Evolutionary conservation across 23 red algal genomes (phyloP), one percentile per base, ranked within the genome.

Genomic region (Gracilaria domingensis): DNA sequence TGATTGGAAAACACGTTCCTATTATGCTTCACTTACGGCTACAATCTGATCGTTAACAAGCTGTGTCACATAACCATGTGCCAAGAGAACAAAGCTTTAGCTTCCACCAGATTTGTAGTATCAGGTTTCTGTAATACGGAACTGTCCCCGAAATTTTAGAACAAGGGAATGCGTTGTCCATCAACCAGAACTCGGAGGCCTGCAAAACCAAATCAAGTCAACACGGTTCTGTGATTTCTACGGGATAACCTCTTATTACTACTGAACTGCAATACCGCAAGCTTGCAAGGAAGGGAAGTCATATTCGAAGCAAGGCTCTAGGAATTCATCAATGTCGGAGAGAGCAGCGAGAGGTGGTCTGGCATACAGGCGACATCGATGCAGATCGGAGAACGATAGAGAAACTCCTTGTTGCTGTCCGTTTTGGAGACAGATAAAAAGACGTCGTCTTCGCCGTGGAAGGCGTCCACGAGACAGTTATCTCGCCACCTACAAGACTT

Each of bases 401-500:
- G 72, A 77, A 77, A 0, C 38, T 6, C 23, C 36, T 4, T 33
- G 23, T 26, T 77, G 72, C 42, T 77, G 72, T 77, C 72, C 72
- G 3, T 30, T 51, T 45, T 77, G 72, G 72, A 51, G 38, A 35
- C 29, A 20, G 42, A 5, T 77, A 3, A 51, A 16, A 50, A 51
- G 72, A 30, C 40, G 72, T 77, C 72, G 42, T 23, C 40, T 25
- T 2, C 45, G 24, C 50, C 72, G 42, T 32, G 28, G 72, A 77
- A 48, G 42, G 23, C 14, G 34, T 28, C 38, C 28, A 50, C 72
- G 30, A 28, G 72, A 77, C 36, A 77, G 72, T 20, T 77, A 30
- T 77, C 72, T 51, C 72, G 72, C 72, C 72, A 42, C 28, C 39
- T 77, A 5, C 72, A 77, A 51, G 40, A 77, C 0, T 26, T 51